Evolutionary conservation across 192 early-diverging fungal species (phyloP), one percentile per base, ranked within the genome.

Genomic region (Globomyces pollinis-pini): DNA sequence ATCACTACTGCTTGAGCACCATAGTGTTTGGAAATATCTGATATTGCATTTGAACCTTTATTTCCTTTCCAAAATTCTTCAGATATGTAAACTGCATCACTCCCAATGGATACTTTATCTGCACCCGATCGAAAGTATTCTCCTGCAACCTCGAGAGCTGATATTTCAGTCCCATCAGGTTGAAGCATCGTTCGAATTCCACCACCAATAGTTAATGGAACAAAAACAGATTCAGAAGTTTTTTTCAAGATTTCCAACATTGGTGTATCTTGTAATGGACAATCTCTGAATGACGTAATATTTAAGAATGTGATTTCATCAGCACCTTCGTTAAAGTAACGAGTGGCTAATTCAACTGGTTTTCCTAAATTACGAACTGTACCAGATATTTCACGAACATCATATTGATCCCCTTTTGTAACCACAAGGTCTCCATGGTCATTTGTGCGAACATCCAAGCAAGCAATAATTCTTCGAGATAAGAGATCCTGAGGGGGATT

Each of bases 351-450:
- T 35, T 94, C 93, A 1, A 99, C 95, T 7, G 97, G 97, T 57
- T 96, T 95, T 15, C 97, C 97, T 29, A 99, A 69, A 65, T 99
- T 99, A 1, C 97, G 83, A 16, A 99, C 92, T 20, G 88, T 74
- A 1, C 45, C 44, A 36, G n/a, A 63, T 5, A 73, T 67, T 62
- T 98, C 95, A 12, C 95, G 82, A 1, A 99, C 95, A 64, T 98
- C 97, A 76, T 99, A 98, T 65, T 98, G 94, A 70, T 99, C 95
- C 26, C 97, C 97, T 69, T 99, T 99, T 18, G 97, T 99, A 1
- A 99, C 97, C 4, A 99, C 97, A 29, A 99, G 70, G 70, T 99
- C 95, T 29, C 97, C 97, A 38, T 78, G 69, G 69, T 99, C 97
- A 69, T 99, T 99, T 26, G 91, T 80, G 18, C 97, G 86, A 5